These are phyloP conservation scores for Tetraselmis chui DNA, from an alignment of 139 green algal genomes.

Conservation along the genomic window DNA sequence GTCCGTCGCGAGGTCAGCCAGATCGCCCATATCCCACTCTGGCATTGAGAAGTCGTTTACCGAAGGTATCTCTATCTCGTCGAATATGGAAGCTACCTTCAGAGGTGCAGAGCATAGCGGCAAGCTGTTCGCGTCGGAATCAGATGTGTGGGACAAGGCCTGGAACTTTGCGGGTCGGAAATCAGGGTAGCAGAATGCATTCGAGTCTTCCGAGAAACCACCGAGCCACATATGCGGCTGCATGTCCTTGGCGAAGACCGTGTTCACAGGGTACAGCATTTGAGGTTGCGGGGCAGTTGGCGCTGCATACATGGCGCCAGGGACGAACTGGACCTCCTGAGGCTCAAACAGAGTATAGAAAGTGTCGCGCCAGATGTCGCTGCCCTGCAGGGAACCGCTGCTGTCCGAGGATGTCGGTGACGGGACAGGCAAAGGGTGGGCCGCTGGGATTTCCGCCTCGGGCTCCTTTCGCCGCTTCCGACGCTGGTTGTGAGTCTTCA, in stretches of 20 bases:
- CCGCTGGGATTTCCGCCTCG: background rate
- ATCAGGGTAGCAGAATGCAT: background rate
- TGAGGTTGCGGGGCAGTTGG: background rate
- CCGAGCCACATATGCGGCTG: background rate
- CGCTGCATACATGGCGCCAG: background rate
- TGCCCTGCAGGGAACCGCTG: background rate
- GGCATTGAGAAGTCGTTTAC: background rate
- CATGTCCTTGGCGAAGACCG: background rate
- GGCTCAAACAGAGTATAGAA: background rate
- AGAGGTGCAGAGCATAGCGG: background rate
- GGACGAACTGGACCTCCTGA: background rate
- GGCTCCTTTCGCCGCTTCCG: background rate
- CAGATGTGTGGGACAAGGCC: background rate
- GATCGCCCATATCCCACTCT: background rate
- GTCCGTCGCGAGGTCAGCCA: background rate
- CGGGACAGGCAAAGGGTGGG: too few species aligned
- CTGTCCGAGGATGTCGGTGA: background rate
- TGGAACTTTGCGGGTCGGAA: background rate
- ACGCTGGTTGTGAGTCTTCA: background rate
- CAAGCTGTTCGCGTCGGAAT: background rate
- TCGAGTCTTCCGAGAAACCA: background rate
- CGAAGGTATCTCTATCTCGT: background rate
- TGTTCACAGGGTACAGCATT: background rate
- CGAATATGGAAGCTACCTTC: background rate
- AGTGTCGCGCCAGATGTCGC: background rate